These are phyloP conservation scores for Clonostachys chloroleuca DNA, from an alignment of 2,329 filamentous ascomycete species.

Conservation along the genomic window DNA sequence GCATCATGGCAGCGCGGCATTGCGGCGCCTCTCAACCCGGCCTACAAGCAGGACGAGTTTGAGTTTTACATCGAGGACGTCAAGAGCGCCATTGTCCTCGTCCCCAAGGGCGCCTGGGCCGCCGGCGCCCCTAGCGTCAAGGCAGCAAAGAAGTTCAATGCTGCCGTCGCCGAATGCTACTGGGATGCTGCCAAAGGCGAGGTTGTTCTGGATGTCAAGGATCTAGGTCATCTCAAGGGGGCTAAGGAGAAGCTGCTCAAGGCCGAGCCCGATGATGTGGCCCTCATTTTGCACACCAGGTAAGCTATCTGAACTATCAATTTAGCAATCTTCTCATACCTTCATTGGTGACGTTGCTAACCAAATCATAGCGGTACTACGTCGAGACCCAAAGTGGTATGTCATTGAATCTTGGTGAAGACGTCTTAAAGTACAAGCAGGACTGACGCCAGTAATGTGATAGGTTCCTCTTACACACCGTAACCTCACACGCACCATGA, in stretches of 20 bases:
- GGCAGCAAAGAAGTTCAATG: constrained; percentile 73
- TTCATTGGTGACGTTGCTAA: constrained; percentile 11
- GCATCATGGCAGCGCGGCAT: constrained; percentile 79
- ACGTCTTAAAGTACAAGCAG: too few relatives aligned
- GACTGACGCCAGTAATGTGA: too few relatives aligned
- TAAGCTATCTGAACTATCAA: constrained; percentile 9
- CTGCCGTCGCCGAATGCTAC: constrained; percentile 84
- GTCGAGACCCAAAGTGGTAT: constrained; percentile 76
- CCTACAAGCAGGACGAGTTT: constrained; percentile 86
- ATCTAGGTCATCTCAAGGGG: constrained; percentile 60
- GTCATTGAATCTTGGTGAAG: constrained; percentile 13
- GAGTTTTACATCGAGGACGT: constrained; percentile 91
- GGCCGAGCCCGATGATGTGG: constrained; percentile 71
- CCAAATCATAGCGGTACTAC: constrained; percentile 61
- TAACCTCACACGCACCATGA: constrained; percentile 79
- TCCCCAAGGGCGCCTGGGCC: constrained; percentile 66
- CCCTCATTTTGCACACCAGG: constrained; percentile 76
- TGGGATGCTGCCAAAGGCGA: constrained; percentile 62
- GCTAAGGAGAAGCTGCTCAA: constrained; percentile 32
- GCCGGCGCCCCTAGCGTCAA: constrained; percentile 67
- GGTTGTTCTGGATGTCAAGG: constrained; percentile 75
- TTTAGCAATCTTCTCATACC: neutral
- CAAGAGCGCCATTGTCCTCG: constrained; percentile 72
- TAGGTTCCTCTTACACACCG: constrained; percentile 73
- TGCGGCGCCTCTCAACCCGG: constrained; percentile 81